phyloP scores from a whole-genome alignment of 2,329 filamentous ascomycete species.

The Diaporthe ilicicola region DNA sequence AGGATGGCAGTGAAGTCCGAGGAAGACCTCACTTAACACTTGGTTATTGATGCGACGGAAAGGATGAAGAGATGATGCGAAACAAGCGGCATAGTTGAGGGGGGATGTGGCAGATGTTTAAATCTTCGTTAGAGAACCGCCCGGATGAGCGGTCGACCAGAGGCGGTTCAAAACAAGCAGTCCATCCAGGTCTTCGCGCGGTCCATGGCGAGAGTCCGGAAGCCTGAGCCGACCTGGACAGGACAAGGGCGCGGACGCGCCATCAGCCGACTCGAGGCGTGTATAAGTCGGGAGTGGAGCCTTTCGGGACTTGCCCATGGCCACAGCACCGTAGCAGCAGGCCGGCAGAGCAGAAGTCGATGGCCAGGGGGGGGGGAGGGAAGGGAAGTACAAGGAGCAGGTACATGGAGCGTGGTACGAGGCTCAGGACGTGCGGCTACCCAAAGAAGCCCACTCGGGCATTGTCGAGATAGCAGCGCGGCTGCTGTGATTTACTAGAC shows the following conservation, averaged over 20 bases:
- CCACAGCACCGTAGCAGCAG: conserved; percentile 11
- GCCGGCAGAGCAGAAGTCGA: conserved; percentile 14
- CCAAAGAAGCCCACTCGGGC: conserved; percentile 25
- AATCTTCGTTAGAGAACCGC: conserved; percentile 32
- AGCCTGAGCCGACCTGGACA: conserved; percentile 30
- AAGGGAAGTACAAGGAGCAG: background rate
- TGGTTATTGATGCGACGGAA: conserved; percentile 6
- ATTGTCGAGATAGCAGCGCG: conserved; percentile 29
- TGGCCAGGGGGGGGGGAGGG: background rate
- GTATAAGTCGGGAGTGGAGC: conserved; percentile 31
- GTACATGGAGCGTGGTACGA: conserved; percentile 12
- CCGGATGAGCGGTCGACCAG: conserved; percentile 30
- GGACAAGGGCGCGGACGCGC: conserved; percentile 30
- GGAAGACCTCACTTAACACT: conserved; percentile 18
- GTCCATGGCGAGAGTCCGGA: conserved; percentile 28
- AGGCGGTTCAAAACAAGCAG: conserved; percentile 30
- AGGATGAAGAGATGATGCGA: conserved; percentile 28
- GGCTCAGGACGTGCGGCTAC: conserved; percentile 25
- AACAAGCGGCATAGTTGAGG: conserved; percentile 23
- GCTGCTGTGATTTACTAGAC: conserved; percentile 31
- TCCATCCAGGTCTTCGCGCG: conserved; percentile 27
- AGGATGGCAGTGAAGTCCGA: conserved; percentile 20
- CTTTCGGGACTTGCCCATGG: conserved; percentile 28
- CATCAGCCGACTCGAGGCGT: conserved; percentile 32
- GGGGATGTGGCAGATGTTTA: conserved; percentile 33